A percentile compares a stretch with the other conserved stretches of the same genome.
Conservation (phyloP, 2,329 filamentous ascomycete species). For the Apiospora aurea region DNA sequence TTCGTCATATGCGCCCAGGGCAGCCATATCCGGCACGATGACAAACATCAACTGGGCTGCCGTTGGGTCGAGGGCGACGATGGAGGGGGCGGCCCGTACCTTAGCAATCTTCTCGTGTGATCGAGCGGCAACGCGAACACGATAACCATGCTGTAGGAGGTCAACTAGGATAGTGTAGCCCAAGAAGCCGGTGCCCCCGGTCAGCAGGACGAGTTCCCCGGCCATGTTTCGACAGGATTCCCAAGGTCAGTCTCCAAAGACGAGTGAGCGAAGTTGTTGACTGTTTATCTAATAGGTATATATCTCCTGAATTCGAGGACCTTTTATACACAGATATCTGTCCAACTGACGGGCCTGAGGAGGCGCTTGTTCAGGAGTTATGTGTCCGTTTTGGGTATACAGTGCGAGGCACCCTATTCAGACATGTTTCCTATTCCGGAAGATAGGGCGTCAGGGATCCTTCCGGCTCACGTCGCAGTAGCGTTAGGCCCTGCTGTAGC, state of each 20-base stretch:
- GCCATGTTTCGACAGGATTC: background rate
- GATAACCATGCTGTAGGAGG: conserved; percentile 44
- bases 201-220: conserved; percentile 40
- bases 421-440: conserved; percentile 29
- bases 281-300: background rate
- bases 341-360: background rate
- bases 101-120: conserved; percentile 40
- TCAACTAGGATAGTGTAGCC: conserved; percentile 44
- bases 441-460: background rate
- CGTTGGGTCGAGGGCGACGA: conserved; percentile 35
- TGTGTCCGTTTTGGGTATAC: background rate
- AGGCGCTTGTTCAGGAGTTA: background rate
- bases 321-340: background rate
- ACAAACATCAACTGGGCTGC: conserved; percentile 39
- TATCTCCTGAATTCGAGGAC: background rate
- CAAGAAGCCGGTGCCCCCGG: conserved; percentile 47
- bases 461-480: background rate
- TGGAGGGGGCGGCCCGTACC: conserved; percentile 37
- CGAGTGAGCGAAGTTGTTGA: background rate
- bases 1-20: conserved; percentile 42
- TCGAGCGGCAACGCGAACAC: conserved; percentile 46
- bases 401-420: conserved; percentile 16
- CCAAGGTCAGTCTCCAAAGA: background rate
- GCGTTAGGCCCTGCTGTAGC: background rate
- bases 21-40: conserved; percentile 42